phyloP scores from a whole-genome alignment of 2,329 filamentous ascomycete genomes.

The Coniochaeta ligniaria region DNA sequence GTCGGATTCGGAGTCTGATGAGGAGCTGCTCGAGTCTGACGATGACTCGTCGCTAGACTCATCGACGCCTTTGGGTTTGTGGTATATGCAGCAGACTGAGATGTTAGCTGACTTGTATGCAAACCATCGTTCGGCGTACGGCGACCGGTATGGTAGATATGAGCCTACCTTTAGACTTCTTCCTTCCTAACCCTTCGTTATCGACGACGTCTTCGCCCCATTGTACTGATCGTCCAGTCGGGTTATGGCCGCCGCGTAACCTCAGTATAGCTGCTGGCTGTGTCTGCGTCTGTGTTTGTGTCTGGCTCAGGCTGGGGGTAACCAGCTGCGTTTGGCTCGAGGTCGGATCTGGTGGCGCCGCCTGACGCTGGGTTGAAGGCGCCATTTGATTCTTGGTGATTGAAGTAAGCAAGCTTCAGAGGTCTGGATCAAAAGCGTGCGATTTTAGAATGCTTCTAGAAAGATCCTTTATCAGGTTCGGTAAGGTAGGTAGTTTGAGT shows the following conservation, averaged over 20 bases:
- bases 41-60: constrained; percentile 70
- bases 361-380: neutral
- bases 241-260: constrained; percentile 40
- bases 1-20: constrained; percentile 44
- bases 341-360: neutral
- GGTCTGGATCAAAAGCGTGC: neutral
- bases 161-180: constrained; percentile 78
- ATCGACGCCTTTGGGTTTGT: constrained; percentile 71
- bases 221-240: constrained; percentile 59
- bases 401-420: constrained; percentile 4
- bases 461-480: neutral
- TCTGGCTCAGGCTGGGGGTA: constrained; percentile 11
- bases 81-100: constrained; percentile 97
- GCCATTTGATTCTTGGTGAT: neutral
- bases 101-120: neutral
- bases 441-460: neutral
- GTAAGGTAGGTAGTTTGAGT: neutral
- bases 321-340: neutral
- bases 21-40: constrained; percentile 35
- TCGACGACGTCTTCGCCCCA: constrained; percentile 94
- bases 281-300: constrained; percentile 12
- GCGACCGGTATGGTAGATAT: neutral
- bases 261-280: constrained; percentile 36
- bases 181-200: constrained; percentile 90
- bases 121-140: neutral